These are phyloP conservation scores for Gossypium australe DNA, from an alignment of 345 rosid genomes.

Conservation along the genomic window DNA sequence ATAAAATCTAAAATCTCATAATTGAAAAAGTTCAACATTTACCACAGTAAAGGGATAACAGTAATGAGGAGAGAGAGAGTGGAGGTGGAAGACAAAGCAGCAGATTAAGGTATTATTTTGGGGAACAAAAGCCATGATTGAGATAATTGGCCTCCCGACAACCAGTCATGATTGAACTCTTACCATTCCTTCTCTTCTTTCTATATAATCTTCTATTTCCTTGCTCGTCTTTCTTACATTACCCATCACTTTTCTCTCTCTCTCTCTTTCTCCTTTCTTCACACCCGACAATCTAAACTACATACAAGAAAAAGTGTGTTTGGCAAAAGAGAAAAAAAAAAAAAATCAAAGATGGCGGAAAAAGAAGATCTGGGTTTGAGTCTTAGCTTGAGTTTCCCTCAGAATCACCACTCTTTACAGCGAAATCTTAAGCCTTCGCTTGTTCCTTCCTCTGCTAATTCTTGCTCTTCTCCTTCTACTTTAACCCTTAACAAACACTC, in stretches of 20 bases:
- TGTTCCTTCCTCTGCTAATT: slow-evolving; percentile 26
- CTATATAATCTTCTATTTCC: slow-evolving; percentile 42
- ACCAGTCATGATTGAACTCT: slow-evolving; percentile 49
- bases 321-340: not conserved
- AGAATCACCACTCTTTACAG: slow-evolving; percentile 37
- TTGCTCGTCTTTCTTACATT: slow-evolving; percentile 8
- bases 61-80: not conserved
- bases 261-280: not conserved
- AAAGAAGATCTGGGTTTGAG: slow-evolving; percentile 85
- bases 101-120: slow-evolving; percentile 23
- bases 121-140: slow-evolving; percentile 48
- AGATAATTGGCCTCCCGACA: slow-evolving; percentile 53
- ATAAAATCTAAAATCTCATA: too few species aligned
- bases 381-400: slow-evolving; percentile 62
- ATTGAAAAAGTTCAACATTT: not conserved
- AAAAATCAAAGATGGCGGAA: slow-evolving; percentile 39
- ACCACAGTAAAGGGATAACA: not conserved
- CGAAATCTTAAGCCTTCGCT: slow-evolving; percentile 49
- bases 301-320: not conserved
- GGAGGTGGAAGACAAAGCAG: not conserved
- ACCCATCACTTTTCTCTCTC: not conserved
- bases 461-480: slow-evolving; percentile 32
- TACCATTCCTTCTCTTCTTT: slow-evolving; percentile 21
- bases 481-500: slow-evolving; percentile 42
- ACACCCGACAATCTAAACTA: not conserved